Base-by-base conservation (phyloP, 345 rosid genomes). In the Abelmoschus esculentus region DNA sequence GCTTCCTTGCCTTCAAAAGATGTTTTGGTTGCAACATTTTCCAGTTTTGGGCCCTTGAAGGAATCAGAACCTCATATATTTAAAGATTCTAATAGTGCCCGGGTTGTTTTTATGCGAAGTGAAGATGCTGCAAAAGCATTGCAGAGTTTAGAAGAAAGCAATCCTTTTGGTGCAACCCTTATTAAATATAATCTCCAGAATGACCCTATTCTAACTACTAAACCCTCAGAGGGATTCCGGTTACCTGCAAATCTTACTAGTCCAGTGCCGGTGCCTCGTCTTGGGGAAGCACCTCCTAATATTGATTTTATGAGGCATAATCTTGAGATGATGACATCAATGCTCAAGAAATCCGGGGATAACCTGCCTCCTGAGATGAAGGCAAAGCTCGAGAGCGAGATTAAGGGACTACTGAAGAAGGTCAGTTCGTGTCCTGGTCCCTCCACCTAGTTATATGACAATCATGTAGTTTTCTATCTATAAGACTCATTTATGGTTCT, bases 311-410 rank as follows among this genome's bases (percentile, higher is more conserved):
- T 93, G 72, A 83, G 82, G 81, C 83, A 87, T 75, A 90, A 93
- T 79, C 86, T 93, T 58, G 89, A 86, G 86, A 89, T 85, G 87
- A 91, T 93, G 97, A 91, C 93, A 13, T 76, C 85, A 46, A 89
- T 88, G 97, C 83, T 93, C 77, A 84, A 87, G 82, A 80, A 88
- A 67, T 83, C 96, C 0, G 98, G 98, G 47, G 85, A 93, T 76
- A 79, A 80, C 77, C 85, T 91, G 67, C 87, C 97, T 22, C 88
- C 87, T 0, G 97, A 89, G 80, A 89, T 83, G 62, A 91, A 75
- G 80, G 88, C 81, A 22, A 88, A 88, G 72, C 70, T 93, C 64
- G 96, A 87, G 82, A 73, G 73, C 29, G 98, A 86, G 77, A 93
- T 93, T 57, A 82, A 89, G 31, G 83, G 84, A 59, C 91, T 93